Base-by-base conservation (phyloP, 257 asterid genomes). In the Nicotiana undulata region DNA sequence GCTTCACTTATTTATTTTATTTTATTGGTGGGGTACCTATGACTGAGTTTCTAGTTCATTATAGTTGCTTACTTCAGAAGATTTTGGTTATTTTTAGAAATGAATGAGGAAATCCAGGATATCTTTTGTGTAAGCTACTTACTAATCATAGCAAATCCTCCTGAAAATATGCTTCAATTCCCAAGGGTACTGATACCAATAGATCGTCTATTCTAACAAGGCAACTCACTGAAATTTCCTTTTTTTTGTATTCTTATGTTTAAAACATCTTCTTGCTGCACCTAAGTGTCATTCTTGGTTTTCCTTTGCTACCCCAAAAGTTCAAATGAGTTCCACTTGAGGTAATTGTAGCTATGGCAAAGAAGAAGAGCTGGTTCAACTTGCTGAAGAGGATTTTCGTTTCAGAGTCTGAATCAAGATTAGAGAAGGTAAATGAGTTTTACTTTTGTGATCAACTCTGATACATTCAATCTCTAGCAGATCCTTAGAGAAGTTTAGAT, bases 331-430 rank as follows among this genome's bases (percentile, higher is more conserved):
- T 52, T 53, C 65, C 52, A 63, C 37, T 63, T 79, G 75, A 65
- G 46, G 59, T 53, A 59, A 40, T 79, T 75, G 37, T n/a, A 76
- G 64, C 32, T 44, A 94, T 93, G 98, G 96, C 90, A 26, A 91
- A 84, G 88, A 94, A 86, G 91, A 91, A 83, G 88, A 89, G 89
- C 32, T 93, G 95, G 98, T 88, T 93, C 85, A 82, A 83, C 76
- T 37, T 89, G 12, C 65, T 94, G 13, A 93, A 85, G 90, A 90
- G 88, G 84, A 15, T 94, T 24, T 90, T 93, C 83, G n/a, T 91
- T 70, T 76, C 94, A 64, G 97, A 88, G 55, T 83, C 90, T 22
- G 87, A 85, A 76, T 88, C 93, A 65, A 89, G 91, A 87, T 20
- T 84, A 74, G 97, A 89, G 4, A 93, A 88, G 97, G 98, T 94